Percentiles rank a stretch among this genome's conserved stretches.
phyloP scores from a whole-genome alignment of 1,139 yeast genomes.

The Pichiaceae sp. region DNA sequence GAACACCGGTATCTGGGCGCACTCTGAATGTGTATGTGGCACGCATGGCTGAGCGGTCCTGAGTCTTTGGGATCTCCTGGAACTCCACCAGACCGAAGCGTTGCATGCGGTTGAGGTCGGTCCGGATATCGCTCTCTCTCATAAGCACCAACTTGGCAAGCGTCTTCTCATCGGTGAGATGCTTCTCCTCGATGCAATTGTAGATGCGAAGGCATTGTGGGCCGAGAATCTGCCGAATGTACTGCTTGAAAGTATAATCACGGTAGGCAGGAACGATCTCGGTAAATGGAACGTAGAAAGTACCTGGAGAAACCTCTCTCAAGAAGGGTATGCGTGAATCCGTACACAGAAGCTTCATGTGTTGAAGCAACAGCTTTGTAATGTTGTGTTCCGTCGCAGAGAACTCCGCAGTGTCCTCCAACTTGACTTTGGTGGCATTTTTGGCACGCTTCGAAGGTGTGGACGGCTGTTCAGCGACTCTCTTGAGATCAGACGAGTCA shows the following conservation, averaged over 20 bases:
- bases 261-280: conserved; percentile 39
- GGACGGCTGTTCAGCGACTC: conserved; percentile 7
- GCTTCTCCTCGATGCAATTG: conserved; percentile 35
- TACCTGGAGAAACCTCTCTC: conserved; percentile 33
- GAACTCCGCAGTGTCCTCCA: conserved; percentile 12
- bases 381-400: conserved; percentile 4
- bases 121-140: conserved; percentile 70
- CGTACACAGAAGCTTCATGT: conserved; percentile 43
- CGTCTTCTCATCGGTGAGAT: conserved; percentile 79
- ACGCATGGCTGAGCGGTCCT: conserved; percentile 86
- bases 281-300: conserved; percentile 36
- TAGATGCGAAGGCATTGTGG: conserved; percentile 18
- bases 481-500: conserved; percentile 26
- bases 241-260: conserved; percentile 35
- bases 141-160: conserved; percentile 67
- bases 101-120: conserved; percentile 46
- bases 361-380: conserved; percentile 27
- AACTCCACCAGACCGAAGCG: conserved; percentile 57
- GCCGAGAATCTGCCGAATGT: conserved; percentile 21
- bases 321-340: conserved; percentile 39
- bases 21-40: conserved; percentile 72
- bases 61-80: conserved; percentile 90
- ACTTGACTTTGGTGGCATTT: conserved; percentile 12
- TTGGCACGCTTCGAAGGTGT: conserved; percentile 15
- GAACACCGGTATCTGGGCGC: conserved; percentile 31